Conservation (phyloP, 1,139 yeast genomes). For the Sugiyamaella neomexicana region DNA sequence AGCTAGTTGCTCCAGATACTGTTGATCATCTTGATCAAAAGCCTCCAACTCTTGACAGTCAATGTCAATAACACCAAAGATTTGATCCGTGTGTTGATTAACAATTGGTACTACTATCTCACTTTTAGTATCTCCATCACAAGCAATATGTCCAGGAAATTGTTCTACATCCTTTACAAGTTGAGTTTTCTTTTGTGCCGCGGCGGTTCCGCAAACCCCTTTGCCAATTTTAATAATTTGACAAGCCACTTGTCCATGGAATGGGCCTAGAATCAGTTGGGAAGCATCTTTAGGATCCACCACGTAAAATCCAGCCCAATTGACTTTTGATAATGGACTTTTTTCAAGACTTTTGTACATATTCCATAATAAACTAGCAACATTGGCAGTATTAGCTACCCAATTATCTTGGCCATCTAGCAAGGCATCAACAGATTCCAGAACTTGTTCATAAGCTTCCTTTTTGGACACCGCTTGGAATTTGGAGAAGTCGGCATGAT, state of each 20-base stretch:
- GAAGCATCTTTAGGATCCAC: constrained; percentile 39
- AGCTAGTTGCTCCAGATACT: constrained; percentile 62
- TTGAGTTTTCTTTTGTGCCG: constrained; percentile 57
- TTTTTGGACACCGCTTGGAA: constrained; percentile 41
- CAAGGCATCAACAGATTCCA: constrained; percentile 66
- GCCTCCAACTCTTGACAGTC: constrained; percentile 70
- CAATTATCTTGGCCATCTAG: constrained; percentile 66
- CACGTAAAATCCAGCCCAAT: constrained; percentile 94
- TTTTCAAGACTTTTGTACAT: constrained; percentile 62
- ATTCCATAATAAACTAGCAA: constrained; percentile 84
- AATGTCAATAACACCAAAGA: constrained; percentile 79
- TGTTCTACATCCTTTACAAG: constrained; percentile 71
- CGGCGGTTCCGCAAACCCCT: constrained; percentile 94
- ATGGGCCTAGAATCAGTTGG: constrained; percentile 80
- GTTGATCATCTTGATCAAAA: constrained; percentile 62
- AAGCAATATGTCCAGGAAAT: constrained; percentile 93
- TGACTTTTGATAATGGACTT: constrained; percentile 46
- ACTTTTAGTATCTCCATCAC: constrained; percentile 92
- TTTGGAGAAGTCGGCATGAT: constrained; percentile 36
- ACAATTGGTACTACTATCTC: constrained; percentile 89
- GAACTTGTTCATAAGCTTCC: constrained; percentile 60
- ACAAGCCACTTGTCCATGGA: constrained; percentile 96
- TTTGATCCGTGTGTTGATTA: constrained; percentile 42
- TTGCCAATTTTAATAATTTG: constrained; percentile 72
- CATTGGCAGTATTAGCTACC: constrained; percentile 87